Conservation (phyloP, 2,329 filamentous ascomycete genomes). For the Metarhizium robertsii region DNA sequence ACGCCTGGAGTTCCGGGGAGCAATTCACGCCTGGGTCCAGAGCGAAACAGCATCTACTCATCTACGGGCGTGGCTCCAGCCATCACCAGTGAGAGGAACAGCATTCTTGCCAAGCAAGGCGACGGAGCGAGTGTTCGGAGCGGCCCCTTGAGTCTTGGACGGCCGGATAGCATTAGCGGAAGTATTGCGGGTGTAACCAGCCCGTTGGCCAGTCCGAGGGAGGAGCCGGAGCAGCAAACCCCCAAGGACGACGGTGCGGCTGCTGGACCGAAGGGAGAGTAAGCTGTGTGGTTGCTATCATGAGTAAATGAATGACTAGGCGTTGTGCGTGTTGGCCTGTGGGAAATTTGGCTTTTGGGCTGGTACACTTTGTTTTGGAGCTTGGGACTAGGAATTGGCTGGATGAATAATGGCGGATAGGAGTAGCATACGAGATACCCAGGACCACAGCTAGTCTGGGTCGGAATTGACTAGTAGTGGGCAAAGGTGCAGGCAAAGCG, state of each 20-base stretch:
- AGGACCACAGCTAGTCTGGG: conserved; percentile 6
- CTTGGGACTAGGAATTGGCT: not conserved
- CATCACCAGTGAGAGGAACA: conserved; percentile 67
- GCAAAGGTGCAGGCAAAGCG: not conserved
- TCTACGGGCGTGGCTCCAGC: conserved; percentile 58
- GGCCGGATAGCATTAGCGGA: conserved; percentile 73
- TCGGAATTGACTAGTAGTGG: not conserved
- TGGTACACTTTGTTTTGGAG: not conserved
- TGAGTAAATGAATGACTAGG: conserved; percentile 2
- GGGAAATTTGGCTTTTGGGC: not conserved
- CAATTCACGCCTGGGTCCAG: conserved; percentile 34
- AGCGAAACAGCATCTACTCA: conserved; percentile 77
- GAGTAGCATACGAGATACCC: conserved; percentile 6
- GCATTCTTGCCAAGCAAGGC: conserved; percentile 61
- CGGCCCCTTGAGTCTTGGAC: conserved; percentile 64
- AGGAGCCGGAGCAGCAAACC: conserved; percentile 28
- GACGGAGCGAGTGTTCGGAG: conserved; percentile 75
- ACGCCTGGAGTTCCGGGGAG: conserved; percentile 46
- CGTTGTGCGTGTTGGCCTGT: not conserved
- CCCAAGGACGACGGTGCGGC: conserved; percentile 22
- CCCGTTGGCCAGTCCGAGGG: conserved; percentile 50
- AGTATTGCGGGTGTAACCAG: conserved; percentile 58
- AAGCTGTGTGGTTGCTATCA: not conserved
- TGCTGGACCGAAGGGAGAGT: conserved; percentile 10
- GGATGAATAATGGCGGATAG: not conserved